Percentiles rank a stretch among this genome's conserved stretches.
Evolutionary conservation across 2,329 filamentous ascomycete species (phyloP).

Genomic region (Botrytis hyacinthi): DNA sequence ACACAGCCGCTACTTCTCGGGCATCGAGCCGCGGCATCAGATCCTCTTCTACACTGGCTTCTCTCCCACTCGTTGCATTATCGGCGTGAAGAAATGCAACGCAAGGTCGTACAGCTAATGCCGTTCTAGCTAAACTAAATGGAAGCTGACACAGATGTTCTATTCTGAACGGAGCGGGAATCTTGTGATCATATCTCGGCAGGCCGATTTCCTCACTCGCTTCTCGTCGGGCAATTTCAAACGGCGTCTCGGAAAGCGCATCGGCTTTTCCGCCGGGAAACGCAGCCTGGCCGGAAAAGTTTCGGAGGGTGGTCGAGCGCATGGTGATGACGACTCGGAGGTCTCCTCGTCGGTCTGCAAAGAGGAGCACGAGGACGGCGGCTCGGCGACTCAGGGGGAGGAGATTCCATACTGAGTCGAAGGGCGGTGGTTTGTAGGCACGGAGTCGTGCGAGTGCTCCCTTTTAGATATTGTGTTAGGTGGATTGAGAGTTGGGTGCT

Average conservation of each 20-base stretch:
- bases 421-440: slow-evolving; percentile 58
- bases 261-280: slow-evolving; percentile 78
- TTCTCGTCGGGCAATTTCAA: slow-evolving; percentile 83
- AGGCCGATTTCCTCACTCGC: slow-evolving; percentile 93
- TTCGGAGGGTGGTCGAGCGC: slow-evolving; percentile 61
- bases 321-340: slow-evolving; percentile 70
- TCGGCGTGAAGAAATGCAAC: slow-evolving; percentile 73
- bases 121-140: slow-evolving; percentile 68
- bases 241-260: slow-evolving; percentile 55
- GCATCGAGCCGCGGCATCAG: slow-evolving; percentile 81
- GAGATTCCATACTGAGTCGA: slow-evolving; percentile 58
- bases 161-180: slow-evolving; percentile 76
- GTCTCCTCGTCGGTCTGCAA: slow-evolving; percentile 78
- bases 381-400: slow-evolving; percentile 68
- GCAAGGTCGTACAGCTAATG: slow-evolving; percentile 72
- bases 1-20: slow-evolving; percentile 89
- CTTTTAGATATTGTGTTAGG: slow-evolving; percentile 23
- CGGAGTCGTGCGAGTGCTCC: slow-evolving; percentile 54
- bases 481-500: no score
- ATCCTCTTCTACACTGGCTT: slow-evolving; percentile 60
- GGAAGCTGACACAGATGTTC: slow-evolving; percentile 87
- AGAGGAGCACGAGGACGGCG: slow-evolving; percentile 83
- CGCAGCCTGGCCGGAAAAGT: slow-evolving; percentile 81
- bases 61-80: slow-evolving; percentile 40
- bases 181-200: slow-evolving; percentile 63